Conservation (phyloP, 2,329 filamentous ascomycete species). For the Epichloe baconii region DNA sequence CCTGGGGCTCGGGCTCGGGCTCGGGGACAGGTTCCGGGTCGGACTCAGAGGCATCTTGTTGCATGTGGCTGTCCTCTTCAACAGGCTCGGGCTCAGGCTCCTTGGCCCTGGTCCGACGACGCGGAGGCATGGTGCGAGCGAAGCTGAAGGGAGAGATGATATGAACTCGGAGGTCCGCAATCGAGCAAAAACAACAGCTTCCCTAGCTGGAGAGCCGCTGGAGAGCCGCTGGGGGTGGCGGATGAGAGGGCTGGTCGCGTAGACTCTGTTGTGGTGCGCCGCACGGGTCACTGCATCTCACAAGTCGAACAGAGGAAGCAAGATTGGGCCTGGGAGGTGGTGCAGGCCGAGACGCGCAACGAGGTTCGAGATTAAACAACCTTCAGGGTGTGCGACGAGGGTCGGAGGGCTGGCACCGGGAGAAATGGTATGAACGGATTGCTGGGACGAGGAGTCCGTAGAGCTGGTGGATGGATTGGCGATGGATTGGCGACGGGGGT, state of each 20-base stretch:
- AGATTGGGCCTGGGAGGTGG: neutral
- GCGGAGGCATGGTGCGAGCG: constrained; percentile 23
- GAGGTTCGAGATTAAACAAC: neutral
- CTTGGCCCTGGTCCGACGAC: constrained; percentile 22
- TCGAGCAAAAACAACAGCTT: neutral
- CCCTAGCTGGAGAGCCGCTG: constrained; percentile 1
- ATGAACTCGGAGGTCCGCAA: constrained; percentile 3
- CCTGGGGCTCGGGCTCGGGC: constrained; percentile 3
- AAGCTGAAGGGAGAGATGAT: constrained; percentile 3
- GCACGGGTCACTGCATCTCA: constrained; percentile 14
- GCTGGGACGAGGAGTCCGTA: neutral
- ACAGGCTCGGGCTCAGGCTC: constrained; percentile 16
- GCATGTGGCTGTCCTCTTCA: constrained; percentile 13
- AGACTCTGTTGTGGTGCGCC: constrained; percentile 7
- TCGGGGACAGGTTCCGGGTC: constrained; percentile 5
- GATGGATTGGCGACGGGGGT: neutral
- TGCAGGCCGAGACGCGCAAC: constrained; percentile 2
- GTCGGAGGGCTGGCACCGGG: neutral
- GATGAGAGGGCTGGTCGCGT: constrained; percentile 8
- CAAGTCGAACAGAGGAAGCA: constrained; percentile 4
- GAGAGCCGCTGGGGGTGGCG: neutral
- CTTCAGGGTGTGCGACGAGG: neutral
- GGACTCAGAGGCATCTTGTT: constrained; percentile 9
- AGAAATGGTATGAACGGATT: neutral
- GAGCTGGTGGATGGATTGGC: neutral